A percentile compares a stretch with the other conserved stretches of the same genome.
These are phyloP conservation scores for Calocybe indica DNA, from an alignment of 768 basidiomycete genomes.

Conservation along the genomic window DNA sequence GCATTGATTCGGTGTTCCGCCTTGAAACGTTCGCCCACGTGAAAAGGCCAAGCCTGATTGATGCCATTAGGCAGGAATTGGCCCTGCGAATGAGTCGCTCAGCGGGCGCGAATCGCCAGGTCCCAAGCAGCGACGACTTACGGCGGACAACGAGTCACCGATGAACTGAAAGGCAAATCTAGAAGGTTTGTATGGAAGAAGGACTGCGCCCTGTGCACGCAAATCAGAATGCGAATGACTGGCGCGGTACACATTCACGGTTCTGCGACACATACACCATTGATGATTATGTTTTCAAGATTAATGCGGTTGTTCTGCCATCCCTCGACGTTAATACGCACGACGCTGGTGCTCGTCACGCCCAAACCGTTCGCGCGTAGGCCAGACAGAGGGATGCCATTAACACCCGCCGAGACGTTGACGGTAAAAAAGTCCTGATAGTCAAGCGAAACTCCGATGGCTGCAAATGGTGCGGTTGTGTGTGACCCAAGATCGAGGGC, in stretches of 20 bases:
- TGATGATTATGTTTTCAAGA: constrained; percentile 39
- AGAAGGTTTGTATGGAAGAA: constrained; percentile 40
- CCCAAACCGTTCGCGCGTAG: background rate
- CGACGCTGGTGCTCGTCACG: constrained; percentile 16
- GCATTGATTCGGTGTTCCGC: constrained; percentile 47
- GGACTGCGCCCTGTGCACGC: constrained; percentile 33
- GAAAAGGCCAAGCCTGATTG: constrained; percentile 52
- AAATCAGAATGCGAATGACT: background rate
- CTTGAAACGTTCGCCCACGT: constrained; percentile 43
- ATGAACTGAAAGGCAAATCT: constrained; percentile 48
- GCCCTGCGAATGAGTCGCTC: constrained; percentile 28
- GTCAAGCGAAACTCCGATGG: constrained; percentile 43
- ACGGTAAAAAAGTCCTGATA: constrained; percentile 39
- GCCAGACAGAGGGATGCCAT: constrained; percentile 31
- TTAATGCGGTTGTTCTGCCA: constrained; percentile 58
- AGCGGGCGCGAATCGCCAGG: background rate
- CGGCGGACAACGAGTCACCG: constrained; percentile 52
- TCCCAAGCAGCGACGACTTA: constrained; percentile 15
- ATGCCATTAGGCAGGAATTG: constrained; percentile 49
- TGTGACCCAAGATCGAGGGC: constrained; percentile 40
- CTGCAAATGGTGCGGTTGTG: constrained; percentile 40
- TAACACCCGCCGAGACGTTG: constrained; percentile 42
- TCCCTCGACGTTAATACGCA: constrained; percentile 47
- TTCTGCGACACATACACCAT: constrained; percentile 24
- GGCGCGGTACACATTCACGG: background rate